Evolutionary conservation across 2,329 filamentous ascomycete species (phyloP).

Genomic region (Botrytis fabae): DNA sequence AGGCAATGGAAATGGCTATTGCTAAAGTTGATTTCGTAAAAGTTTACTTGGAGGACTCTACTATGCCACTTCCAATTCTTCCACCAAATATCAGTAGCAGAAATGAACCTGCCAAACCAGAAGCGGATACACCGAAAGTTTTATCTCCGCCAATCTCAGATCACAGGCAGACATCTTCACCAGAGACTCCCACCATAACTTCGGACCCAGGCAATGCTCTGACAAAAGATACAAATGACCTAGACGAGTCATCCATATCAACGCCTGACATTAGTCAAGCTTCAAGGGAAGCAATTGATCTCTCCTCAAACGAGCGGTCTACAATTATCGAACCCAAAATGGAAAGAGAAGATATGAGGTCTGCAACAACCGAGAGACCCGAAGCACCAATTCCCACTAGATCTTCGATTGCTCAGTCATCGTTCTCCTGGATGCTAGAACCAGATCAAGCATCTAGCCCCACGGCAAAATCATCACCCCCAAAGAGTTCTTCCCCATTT

Average conservation of each 20-base stretch:
- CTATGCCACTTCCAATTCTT: conserved; percentile 49
- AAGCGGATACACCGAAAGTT: conserved; percentile 21
- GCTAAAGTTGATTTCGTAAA: conserved; percentile 67
- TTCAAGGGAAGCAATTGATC: not conserved
- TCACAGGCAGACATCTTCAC: not conserved
- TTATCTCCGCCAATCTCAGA: conserved; percentile 16
- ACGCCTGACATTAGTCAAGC: not conserved
- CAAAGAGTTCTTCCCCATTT: conserved; percentile 38
- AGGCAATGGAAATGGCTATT: conserved; percentile 58
- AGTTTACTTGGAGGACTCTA: conserved; percentile 59
- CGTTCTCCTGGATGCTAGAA: conserved; percentile 78
- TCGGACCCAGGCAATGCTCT: not conserved
- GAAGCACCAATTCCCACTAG: conserved; percentile 56
- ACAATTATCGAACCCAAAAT: not conserved
- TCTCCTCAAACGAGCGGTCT: not conserved
- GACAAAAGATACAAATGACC: not conserved
- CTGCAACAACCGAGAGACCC: conserved; percentile 27
- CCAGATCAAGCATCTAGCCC: conserved; percentile 39
- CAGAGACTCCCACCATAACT: not conserved
- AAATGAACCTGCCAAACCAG: not conserved
- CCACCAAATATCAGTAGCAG: conserved; percentile 4
- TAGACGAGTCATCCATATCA: not conserved
- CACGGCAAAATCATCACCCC: conserved; percentile 29
- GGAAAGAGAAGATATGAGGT: conserved; percentile 16
- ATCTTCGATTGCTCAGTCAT: conserved; percentile 69